Conservation (phyloP, 768 basidiomycete genomes). For the Filobasidium floriforme region DNA sequence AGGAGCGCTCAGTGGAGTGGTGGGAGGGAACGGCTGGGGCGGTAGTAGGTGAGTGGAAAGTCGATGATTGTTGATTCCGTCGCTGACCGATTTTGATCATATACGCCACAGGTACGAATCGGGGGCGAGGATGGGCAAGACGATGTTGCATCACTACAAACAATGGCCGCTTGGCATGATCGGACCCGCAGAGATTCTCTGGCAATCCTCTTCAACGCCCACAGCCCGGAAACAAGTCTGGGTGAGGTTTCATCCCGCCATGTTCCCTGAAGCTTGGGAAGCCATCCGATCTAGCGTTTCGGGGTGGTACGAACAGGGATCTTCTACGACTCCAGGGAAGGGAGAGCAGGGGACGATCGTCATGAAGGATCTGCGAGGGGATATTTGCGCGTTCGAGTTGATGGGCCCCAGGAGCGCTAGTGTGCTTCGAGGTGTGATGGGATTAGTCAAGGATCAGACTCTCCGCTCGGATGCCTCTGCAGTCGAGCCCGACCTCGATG, state of each 20-base stretch:
- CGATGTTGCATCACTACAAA: conserved; percentile 58
- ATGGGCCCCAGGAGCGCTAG: conserved; percentile 78
- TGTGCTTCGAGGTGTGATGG: conserved; percentile 51
- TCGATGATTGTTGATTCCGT: too few species aligned
- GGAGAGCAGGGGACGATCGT: background rate
- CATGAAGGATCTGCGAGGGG: conserved; percentile 56
- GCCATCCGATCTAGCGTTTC: conserved; percentile 55
- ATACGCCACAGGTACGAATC: conserved; percentile 53
- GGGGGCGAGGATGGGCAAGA: conserved; percentile 62
- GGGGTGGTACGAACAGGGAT: conserved; percentile 41
- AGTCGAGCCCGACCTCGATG: background rate
- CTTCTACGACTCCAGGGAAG: conserved; percentile 20
- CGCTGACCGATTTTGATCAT: too few species aligned
- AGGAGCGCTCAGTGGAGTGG: conserved; percentile 54
- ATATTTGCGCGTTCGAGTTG: conserved; percentile 75
- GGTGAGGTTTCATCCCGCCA: conserved; percentile 71
- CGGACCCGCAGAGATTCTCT: conserved; percentile 64
- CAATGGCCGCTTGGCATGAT: conserved; percentile 65
- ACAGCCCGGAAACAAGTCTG: conserved; percentile 50
- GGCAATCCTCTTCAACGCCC: conserved; percentile 51
- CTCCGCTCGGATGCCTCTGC: background rate
- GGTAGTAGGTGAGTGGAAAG: conserved; percentile 39
- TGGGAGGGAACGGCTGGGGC: conserved; percentile 33
- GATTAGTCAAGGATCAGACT: conserved; percentile 31
- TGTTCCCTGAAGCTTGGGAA: conserved; percentile 55